Conservation (phyloP, 306 rosid genomes). For the Dalbergia cultrata region DNA sequence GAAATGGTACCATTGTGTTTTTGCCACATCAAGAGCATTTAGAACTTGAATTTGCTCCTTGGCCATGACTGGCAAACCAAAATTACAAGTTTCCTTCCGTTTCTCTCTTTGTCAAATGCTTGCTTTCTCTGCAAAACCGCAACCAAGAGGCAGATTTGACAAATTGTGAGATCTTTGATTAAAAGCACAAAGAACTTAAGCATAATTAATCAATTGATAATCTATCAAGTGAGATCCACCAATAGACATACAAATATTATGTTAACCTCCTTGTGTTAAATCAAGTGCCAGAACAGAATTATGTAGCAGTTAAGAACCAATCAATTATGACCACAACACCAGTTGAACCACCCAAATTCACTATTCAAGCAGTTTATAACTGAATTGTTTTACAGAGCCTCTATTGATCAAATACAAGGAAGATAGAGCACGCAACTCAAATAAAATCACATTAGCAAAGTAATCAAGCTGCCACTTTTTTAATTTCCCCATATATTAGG, state of each 20-base stretch:
- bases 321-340: background rate
- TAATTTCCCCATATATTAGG: background rate
- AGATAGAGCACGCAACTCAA: slow-evolving; percentile 1
- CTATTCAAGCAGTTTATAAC: background rate
- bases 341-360: slow-evolving; percentile 13
- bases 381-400: too few relatives aligned
- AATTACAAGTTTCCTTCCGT: slow-evolving; percentile 9
- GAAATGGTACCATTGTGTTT: slow-evolving; percentile 88
- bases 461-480: background rate
- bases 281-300: background rate
- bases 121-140: slow-evolving; percentile 43
- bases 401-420: background rate
- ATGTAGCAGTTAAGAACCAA: background rate
- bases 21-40: slow-evolving; percentile 75
- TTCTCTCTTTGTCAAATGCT: slow-evolving; percentile 17
- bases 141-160: slow-evolving; percentile 15
- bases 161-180: slow-evolving; percentile 6
- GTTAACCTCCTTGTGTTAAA: background rate
- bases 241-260: background rate
- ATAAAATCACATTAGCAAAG: background rate
- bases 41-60: slow-evolving; percentile 67
- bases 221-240: slow-evolving; percentile 22
- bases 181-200: background rate
- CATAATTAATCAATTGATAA: slow-evolving; percentile 6
- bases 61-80: slow-evolving; percentile 53